Percentiles rank a stretch among this genome's conserved stretches.
These are phyloP conservation scores for Grosmannia huntii DNA, from an alignment of 2,329 filamentous ascomycete species.

Conservation along the genomic window DNA sequence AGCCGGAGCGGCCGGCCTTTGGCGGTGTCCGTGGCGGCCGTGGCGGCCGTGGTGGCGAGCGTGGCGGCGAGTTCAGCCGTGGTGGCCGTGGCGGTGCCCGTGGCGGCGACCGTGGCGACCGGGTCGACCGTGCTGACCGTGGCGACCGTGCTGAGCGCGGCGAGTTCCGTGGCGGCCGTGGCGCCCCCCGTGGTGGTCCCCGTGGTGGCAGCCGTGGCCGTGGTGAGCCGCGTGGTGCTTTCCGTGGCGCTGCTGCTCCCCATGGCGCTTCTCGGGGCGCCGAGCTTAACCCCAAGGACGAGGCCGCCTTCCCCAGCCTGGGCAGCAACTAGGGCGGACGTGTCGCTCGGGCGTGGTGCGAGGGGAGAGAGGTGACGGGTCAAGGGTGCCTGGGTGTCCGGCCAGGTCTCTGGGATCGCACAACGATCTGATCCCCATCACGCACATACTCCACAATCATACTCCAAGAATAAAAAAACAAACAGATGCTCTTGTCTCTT, in stretches of 20 bases:
- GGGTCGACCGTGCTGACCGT: slow-evolving; percentile 28
- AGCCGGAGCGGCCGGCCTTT: slow-evolving; percentile 49
- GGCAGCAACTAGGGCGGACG: slow-evolving; percentile 24
- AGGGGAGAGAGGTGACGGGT: neutral
- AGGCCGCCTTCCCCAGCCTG: slow-evolving; percentile 48
- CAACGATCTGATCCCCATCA: neutral
- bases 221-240: slow-evolving; percentile 23
- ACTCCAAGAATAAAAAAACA: neutral
- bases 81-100: slow-evolving; percentile 30
- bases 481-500: neutral
- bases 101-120: slow-evolving; percentile 23
- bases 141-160: slow-evolving; percentile 27
- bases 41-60: slow-evolving; percentile 25
- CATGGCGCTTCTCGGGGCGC: slow-evolving; percentile 33
- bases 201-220: slow-evolving; percentile 31
- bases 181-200: slow-evolving; percentile 28
- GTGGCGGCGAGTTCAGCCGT: slow-evolving; percentile 26
- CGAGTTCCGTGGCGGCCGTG: slow-evolving; percentile 16
- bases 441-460: neutral
- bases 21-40: slow-evolving; percentile 29
- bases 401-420: neutral
- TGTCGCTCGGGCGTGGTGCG: neutral
- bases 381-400: neutral
- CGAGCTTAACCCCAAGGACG: slow-evolving; percentile 43
- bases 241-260: slow-evolving; percentile 28